Evolutionary conservation across 2,329 filamentous ascomycete species (phyloP).

Genomic region (Colletotrichum musicola): DNA sequence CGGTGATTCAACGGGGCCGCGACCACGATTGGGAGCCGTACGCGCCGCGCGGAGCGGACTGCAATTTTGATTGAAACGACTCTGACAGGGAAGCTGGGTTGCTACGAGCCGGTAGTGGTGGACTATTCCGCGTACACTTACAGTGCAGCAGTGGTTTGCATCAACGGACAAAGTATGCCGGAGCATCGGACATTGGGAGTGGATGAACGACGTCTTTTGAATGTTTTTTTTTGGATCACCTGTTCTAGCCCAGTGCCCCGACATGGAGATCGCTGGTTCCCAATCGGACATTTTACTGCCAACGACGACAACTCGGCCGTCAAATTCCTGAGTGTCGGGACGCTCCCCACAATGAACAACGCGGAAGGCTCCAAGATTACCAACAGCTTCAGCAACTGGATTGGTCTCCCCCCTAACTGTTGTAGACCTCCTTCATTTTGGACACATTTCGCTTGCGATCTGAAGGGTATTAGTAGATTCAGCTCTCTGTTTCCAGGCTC

Average conservation of each 20-base stretch:
- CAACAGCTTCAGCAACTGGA: too few species aligned
- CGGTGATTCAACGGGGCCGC: background rate
- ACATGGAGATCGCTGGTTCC: background rate
- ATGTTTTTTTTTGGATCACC: background rate
- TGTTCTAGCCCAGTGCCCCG: background rate
- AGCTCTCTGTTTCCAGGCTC: background rate
- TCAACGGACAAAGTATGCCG: slow-evolving; percentile 27
- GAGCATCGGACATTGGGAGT: slow-evolving; percentile 8
- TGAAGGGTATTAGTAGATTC: too few species aligned
- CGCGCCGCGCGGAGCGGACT: slow-evolving; percentile 4
- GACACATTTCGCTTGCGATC: too few species aligned
- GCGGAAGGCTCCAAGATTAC: background rate
- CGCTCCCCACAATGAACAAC: too few species aligned
- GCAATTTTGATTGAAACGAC: slow-evolving; percentile 30
- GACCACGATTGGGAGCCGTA: background rate
- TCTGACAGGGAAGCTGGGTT: background rate
- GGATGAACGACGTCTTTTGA: background rate
- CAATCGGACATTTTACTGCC: slow-evolving; percentile 17
- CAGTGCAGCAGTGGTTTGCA: background rate
- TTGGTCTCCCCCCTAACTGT: too few species aligned
- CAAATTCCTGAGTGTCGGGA: background rate
- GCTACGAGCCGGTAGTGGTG: background rate
- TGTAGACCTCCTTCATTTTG: too few species aligned
- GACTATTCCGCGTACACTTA: background rate
- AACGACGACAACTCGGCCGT: background rate